Conservation (phyloP, 768 basidiomycete genomes). For the Clathrus columnatus region DNA sequence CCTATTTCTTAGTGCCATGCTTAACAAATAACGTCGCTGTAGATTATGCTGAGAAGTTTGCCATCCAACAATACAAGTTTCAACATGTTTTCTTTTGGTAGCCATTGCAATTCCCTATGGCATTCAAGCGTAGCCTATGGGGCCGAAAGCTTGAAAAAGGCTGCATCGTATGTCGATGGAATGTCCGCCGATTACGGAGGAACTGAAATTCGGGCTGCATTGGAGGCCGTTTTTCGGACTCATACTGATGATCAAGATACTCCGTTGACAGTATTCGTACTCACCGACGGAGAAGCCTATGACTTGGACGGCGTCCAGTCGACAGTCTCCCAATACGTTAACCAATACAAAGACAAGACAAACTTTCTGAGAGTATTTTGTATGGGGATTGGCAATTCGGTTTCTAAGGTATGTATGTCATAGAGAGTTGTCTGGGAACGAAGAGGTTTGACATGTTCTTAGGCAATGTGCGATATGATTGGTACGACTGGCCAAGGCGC, state of each 20-base stretch:
- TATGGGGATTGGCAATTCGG: slow-evolving; percentile 46
- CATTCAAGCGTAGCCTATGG: slow-evolving; percentile 16
- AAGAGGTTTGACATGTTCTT: neutral
- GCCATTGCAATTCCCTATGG: slow-evolving; percentile 26
- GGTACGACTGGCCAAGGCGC: slow-evolving; percentile 46
- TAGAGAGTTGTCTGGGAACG: neutral
- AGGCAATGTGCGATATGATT: slow-evolving; percentile 41
- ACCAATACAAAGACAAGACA: neutral
- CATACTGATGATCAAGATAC: neutral
- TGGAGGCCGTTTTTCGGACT: slow-evolving; percentile 33
- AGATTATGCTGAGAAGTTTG: slow-evolving; percentile 37
- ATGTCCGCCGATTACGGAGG: slow-evolving; percentile 41
- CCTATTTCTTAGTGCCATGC: neutral
- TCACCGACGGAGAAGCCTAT: slow-evolving; percentile 46
- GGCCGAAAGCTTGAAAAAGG: slow-evolving; percentile 10
- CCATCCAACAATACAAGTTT: slow-evolving; percentile 36
- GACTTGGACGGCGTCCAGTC: slow-evolving; percentile 9
- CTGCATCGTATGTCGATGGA: slow-evolving; percentile 22
- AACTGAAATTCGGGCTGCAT: slow-evolving; percentile 40
- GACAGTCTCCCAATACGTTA: neutral
- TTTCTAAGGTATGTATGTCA: slow-evolving; percentile 27
- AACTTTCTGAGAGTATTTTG: slow-evolving; percentile 41
- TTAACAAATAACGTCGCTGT: slow-evolving; percentile 34
- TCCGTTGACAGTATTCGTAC: slow-evolving; percentile 43
- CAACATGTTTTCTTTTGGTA: slow-evolving; percentile 54